Evolutionary conservation across 2,329 filamentous ascomycete species (phyloP).

Genomic region (Xylaria multiplex): DNA sequence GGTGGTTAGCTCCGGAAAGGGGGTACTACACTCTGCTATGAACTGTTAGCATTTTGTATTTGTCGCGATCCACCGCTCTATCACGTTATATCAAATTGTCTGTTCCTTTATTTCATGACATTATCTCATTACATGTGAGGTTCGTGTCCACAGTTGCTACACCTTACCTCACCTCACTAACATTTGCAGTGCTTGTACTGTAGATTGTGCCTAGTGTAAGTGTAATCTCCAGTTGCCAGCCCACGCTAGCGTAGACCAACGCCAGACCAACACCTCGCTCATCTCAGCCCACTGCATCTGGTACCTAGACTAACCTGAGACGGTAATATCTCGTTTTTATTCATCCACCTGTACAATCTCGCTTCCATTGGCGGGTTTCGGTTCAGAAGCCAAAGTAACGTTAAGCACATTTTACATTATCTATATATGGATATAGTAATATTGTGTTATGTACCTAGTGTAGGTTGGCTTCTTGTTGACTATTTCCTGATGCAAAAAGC

Average conservation of each 20-base stretch:
- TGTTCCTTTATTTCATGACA: constrained; percentile 25
- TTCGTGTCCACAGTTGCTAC: constrained; percentile 27
- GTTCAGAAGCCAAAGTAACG: background rate
- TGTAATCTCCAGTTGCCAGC: constrained; percentile 33
- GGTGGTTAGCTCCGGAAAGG: constrained; percentile 20
- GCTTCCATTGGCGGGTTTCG: constrained; percentile 19
- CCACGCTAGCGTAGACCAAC: background rate
- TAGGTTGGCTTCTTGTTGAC: too few relatives aligned
- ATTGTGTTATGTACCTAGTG: too few relatives aligned
- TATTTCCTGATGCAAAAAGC: background rate
- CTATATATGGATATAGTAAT: too few relatives aligned
- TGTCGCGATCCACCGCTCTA: constrained; percentile 4
- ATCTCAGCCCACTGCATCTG: constrained; percentile 14
- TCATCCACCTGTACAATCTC: constrained; percentile 20
- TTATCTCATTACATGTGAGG: constrained; percentile 25
- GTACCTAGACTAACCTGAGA: background rate
- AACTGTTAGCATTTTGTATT: constrained; percentile 18
- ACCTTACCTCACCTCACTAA: background rate
- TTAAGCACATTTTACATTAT: too few relatives aligned
- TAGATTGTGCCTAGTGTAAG: too few relatives aligned
- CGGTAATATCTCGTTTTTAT: constrained; percentile 16
- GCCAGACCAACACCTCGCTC: constrained; percentile 19
- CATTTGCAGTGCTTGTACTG: constrained; percentile 30
- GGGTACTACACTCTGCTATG: constrained; percentile 18
- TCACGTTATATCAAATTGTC: constrained; percentile 11